Evolutionary conservation across 805 yeast species (phyloP), one percentile per base, ranked within the genome.

Genomic region (Candida broadrunensis): DNA sequence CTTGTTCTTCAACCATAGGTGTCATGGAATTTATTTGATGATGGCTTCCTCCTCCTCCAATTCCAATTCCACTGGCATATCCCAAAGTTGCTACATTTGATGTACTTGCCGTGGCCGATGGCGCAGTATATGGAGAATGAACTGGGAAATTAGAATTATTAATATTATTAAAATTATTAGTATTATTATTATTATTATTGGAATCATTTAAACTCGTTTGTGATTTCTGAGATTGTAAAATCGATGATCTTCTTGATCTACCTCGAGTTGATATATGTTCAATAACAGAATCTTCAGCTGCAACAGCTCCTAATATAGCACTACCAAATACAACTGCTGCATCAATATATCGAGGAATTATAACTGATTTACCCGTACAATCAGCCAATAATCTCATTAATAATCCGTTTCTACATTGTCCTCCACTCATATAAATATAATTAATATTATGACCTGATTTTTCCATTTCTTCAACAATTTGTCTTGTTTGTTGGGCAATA

Each of bases 251-350:
- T 54, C 70, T 61, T 17, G 67, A 56, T 39, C 63, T 60, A 19
- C 70, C 69, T 48, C 53, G 57, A 23, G 56, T 47, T 18, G 43
- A 36, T 32, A 63, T 46, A 49, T 70, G 70, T 50, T 63, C 67
- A 33, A 56, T 44, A 41, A 75, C 75, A 12, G 76, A 74, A 45
- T 77, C 81, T 50, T 83, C 82, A 9, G 93, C 88, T 3, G 98
- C 98, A 46, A 83, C 88, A 2, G 98, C 97, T 29, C 98, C 99
- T 46, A 93, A 73, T 58, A 93, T 70, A 0, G 99, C 98, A 3
- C 97, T 78, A 18, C 99, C 99, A 58, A 91, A 86, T 2, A 93
- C 98, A 30, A 93, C 99, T 2, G 97, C 95, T 1, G 97, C 93
- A 58, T 91, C 98, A 54, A 91, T 89, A 63, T 93, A 90, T 55